These are phyloP conservation scores for Xerocomus cyaneibrunnescens DNA, from an alignment of 1,284 basidiomycete species.

Conservation along the genomic window DNA sequence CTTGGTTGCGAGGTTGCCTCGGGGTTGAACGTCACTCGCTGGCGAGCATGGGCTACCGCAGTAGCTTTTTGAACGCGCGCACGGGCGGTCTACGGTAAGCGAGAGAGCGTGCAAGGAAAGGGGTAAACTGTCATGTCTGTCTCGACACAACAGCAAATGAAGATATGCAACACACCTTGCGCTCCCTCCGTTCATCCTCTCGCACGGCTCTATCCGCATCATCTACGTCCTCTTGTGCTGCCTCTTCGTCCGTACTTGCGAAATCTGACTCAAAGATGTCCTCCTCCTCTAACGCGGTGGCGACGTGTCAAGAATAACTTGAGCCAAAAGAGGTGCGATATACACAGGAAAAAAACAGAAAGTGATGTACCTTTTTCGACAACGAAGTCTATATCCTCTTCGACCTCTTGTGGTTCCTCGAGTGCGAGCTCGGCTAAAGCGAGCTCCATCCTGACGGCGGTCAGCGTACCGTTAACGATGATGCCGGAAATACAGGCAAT, in stretches of 20 bases:
- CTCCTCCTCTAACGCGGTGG: constrained; percentile 57
- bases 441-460: constrained; percentile 59
- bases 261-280: constrained; percentile 81
- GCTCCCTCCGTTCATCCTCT: constrained; percentile 60
- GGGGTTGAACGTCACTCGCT: constrained; percentile 64
- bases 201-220: constrained; percentile 54
- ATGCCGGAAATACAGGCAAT: not conserved
- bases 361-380: constrained; percentile 55
- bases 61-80: constrained; percentile 58
- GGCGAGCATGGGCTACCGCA: constrained; percentile 61
- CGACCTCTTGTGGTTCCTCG: constrained; percentile 59
- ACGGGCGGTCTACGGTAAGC: constrained; percentile 46
- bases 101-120: not conserved
- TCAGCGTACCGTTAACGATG: not conserved
- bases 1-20: constrained; percentile 34
- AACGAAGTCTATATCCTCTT: constrained; percentile 71
- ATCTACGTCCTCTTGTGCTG: constrained; percentile 49
- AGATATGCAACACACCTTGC: constrained; percentile 45
- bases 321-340: not conserved
- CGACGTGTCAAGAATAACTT: not conserved
- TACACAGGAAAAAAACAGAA: not conserved
- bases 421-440: constrained; percentile 68
- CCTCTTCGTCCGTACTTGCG: constrained; percentile 77
- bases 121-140: not conserved
- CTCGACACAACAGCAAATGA: not conserved